Base-by-base conservation (phyloP, 179 eudicot genomes). In the Patellifolia procumbens region DNA sequence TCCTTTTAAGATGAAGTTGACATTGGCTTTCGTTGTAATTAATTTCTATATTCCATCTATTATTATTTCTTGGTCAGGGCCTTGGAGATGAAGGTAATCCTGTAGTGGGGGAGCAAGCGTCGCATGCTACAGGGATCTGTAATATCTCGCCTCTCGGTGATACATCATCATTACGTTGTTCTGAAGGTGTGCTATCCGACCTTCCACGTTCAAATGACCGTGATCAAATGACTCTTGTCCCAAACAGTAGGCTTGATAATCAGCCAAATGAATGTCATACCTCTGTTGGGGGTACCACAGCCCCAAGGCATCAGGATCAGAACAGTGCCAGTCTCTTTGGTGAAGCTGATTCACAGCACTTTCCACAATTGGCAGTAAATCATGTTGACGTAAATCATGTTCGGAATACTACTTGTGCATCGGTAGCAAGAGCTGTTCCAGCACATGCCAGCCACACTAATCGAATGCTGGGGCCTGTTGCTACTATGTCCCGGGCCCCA, bases 401-500 rank as follows among this genome's bases (percentile, higher is more conserved):
- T 72, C 78, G 29, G 69, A 46, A 29, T 75, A 72, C 19, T 31
- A 53, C 68, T 68, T 22, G 49, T 68, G 53, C 66, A 70, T 62
- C 84, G 61, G 64, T 61, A 55, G 45, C 78, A 59, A 67, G 84
- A 51, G 67, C 80, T 43, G 37, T 71, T 35, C 62, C 58, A 53
- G 69, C 80, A 28, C 68, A 20, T 74, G 76, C 46, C 20, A 26
- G 59, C 76, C 69, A 68, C 59, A 66, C 53, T 51, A 66, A 39
- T 53, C 58, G 68, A 63, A 37, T 65, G 24, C 77, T 72, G 65
- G 56, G 63, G 39, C 62, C 77, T 65, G 11, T 52, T 48, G 68
- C 77, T 2, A 43, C 66, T 65, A 32, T 8, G 64, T 51, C 81
- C 7, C 69, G 69, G 52, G 60, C 43, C 37, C 31, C 65, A 32